phyloP scores from a whole-genome alignment of 306 rosid genomes.

The Hippophae tibetana region DNA sequence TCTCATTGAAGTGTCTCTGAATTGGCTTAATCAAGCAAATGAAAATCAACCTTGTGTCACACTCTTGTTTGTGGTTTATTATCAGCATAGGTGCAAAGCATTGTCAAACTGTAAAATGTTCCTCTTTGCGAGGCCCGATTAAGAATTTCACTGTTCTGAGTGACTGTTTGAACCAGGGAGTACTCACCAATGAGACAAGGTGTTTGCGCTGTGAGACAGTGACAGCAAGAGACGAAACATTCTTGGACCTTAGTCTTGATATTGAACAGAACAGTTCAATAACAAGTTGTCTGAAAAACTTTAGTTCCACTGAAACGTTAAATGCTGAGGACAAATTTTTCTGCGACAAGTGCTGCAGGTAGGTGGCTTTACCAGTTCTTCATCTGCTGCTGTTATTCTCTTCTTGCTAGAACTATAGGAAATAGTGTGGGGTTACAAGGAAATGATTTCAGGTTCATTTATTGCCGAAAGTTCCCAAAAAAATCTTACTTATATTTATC shows the following conservation, averaged over 20 bases:
- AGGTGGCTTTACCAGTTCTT: constrained; percentile 10
- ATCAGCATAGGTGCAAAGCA: not conserved
- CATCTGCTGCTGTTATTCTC: too few relatives aligned
- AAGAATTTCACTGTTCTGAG: constrained; percentile 27
- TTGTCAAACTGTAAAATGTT: not conserved
- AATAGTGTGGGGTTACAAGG: too few relatives aligned
- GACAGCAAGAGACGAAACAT: constrained; percentile 95
- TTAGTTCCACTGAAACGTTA: constrained; percentile 95
- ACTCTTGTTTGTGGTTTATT: not conserved
- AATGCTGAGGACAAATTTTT: constrained; percentile 97
- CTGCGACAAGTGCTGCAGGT: constrained; percentile 99
- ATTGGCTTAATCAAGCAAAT: not conserved
- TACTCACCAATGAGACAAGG: constrained; percentile 96
- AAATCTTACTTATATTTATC: too few relatives aligned
- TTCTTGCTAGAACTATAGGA: too few relatives aligned
- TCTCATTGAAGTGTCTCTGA: constrained; percentile 1
- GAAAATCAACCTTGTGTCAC: not conserved
- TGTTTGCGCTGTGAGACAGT: constrained; percentile 97
- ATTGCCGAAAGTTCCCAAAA: too few relatives aligned
- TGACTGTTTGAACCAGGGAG: constrained; percentile 61
- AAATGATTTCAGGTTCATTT: too few relatives aligned
- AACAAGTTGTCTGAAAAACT: constrained; percentile 97
- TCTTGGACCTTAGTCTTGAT: constrained; percentile 93
- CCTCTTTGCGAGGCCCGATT: not conserved
- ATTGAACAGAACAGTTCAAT: constrained; percentile 98